A percentile compares a stretch with the other conserved stretches of the same genome.
Conservation (phyloP, 805 yeast species). For the Metschnikowia aberdeeniae region DNA sequence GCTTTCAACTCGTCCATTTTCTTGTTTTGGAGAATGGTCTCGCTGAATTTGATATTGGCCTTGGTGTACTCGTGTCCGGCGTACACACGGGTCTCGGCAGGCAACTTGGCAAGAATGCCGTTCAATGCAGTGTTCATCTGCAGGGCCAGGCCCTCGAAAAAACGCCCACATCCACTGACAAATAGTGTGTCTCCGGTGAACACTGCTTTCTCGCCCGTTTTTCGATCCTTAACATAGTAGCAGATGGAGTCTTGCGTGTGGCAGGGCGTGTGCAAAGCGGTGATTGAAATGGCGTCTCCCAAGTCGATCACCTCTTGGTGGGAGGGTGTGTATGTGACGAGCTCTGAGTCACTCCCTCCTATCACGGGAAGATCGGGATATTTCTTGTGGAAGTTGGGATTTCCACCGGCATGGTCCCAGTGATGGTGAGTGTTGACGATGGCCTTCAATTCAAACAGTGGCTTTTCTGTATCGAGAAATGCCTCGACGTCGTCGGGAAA, state of each 20-base stretch:
- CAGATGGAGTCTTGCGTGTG: constrained; percentile 97
- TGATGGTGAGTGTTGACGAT: constrained; percentile 97
- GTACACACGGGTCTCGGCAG: constrained; percentile 67
- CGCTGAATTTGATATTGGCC: constrained; percentile 74
- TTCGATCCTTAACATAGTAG: constrained; percentile 65
- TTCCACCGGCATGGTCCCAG: constrained; percentile 92
- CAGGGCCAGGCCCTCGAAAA: constrained; percentile 83
- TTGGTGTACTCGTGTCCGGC: constrained; percentile 97
- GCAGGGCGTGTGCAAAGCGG: constrained; percentile 93
- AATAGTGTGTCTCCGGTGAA: constrained; percentile 96
- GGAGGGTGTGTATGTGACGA: constrained; percentile 65
- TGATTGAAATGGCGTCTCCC: constrained; percentile 61
- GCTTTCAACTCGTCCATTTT: constrained; percentile 54
- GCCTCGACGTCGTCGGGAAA: constrained; percentile 58
- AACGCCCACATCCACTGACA: constrained; percentile 93
- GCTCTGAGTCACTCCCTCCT: constrained; percentile 80
- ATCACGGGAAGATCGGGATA: constrained; percentile 57
- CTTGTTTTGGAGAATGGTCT: constrained; percentile 51
- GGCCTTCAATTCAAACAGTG: constrained; percentile 53
- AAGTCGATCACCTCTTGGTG: constrained; percentile 58
- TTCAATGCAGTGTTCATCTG: constrained; percentile 77
- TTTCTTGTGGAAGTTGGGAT: constrained; percentile 40
- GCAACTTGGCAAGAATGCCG: constrained; percentile 53
- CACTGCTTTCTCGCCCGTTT: constrained; percentile 64
- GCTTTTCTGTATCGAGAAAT: constrained; percentile 42